Evolutionary conservation across 352 stramenopile genomes (phyloP), one percentile per base, ranked within the genome.

Genomic region (Globisporangium emineosum): DNA sequence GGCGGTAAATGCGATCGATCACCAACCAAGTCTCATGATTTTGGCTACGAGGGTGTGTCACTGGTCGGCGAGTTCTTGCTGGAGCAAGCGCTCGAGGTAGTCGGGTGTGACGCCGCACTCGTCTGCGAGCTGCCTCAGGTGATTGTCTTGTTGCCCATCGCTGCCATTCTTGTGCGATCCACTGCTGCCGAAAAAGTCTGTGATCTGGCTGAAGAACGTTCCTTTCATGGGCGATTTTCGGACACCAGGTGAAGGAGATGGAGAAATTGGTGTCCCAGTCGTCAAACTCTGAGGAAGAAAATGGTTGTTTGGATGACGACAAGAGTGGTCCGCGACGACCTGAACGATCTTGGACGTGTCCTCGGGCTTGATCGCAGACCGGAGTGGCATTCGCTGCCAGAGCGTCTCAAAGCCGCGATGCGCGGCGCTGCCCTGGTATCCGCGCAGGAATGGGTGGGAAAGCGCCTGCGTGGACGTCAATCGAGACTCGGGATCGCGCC

Each of bases 401-500:
- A 70, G 21, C 0, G 49, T 32, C 0, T 66, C 60, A 59, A 92
- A 92, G 8, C 67, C 57, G 0, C 47, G 51, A 30, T 79, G 82
- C 0, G 56, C 64, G 0, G 55, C 15, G 52, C 61, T 87, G 29
- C 53, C 66, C 1, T 37, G 58, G 61, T 94, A 94, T 0, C 66
- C 74, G 17, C 61, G 66, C 32, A 94, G 66, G 35, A 93, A 99
- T 0, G 93, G 93, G 73, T 99, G 96, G 9, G 80, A 66, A 15
- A 98, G 70, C 7, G 95, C 91, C 68, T 97, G 66, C 8, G 89
- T 71, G 0, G 93, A 83, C 0, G 85, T 97, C 21, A 97, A 78
- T 10, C 97, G 77, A 12, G 68, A 75, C 2, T 66, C 51, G 6
- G 92, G 90, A 70, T 98, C 92, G 33, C 96, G 86, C 43, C 90